Evolutionary conservation across 371 early-diverging fungal genomes (phyloP).

Genomic region (Catenaria anguillulae): DNA sequence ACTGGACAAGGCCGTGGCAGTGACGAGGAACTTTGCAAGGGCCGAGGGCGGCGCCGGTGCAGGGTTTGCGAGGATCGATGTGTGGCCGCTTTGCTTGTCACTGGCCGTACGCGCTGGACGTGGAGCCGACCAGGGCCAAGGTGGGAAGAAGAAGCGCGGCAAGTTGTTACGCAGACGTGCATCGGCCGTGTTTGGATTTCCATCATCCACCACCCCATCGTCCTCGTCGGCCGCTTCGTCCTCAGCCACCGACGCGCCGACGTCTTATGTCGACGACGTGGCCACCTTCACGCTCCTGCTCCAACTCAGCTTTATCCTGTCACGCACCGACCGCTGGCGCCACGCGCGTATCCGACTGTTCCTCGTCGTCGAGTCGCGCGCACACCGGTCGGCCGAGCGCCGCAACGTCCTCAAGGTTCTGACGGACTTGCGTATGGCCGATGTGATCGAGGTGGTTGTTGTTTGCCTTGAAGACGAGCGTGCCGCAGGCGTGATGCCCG

Average conservation of each 20-base stretch:
- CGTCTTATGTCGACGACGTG: neutral
- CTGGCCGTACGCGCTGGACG: neutral
- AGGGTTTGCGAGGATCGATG: neutral
- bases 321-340: neutral
- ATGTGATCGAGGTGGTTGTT: neutral
- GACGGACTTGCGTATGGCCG: neutral
- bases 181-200: too few species aligned
- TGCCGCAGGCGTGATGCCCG: neutral
- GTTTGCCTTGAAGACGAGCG: neutral
- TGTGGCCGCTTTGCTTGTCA: neutral
- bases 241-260: neutral
- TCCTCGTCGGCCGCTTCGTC: neutral
- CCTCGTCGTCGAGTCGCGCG: neutral
- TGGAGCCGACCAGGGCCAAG: too few species aligned
- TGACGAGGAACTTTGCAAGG: neutral
- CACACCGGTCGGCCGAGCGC: neutral
- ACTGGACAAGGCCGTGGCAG: neutral
- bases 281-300: conserved; percentile 3
- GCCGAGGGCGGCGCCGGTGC: neutral
- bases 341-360: neutral
- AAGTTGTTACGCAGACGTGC: too few species aligned
- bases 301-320: conserved; percentile 5
- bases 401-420: neutral
- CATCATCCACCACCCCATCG: neutral
- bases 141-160: too few species aligned